A percentile compares a stretch with the other conserved stretches of the same genome.
Conservation (phyloP, 352 stramenopile genomes). For the Pythium aristosporum region DNA sequence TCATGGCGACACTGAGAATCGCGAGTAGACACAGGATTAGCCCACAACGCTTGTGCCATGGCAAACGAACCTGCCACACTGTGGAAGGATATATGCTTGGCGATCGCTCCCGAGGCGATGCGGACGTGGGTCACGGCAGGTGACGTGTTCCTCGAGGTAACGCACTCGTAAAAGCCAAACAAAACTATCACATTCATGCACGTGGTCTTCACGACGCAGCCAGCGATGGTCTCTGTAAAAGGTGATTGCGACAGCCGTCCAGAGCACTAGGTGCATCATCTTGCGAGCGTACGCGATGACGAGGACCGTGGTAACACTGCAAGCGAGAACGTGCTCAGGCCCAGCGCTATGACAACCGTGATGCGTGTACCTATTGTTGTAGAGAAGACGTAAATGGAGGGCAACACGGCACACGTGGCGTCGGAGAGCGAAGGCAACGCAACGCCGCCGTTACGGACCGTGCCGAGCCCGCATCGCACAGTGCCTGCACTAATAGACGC, state of each 20-base stretch:
- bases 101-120: neutral
- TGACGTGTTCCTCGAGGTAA: constrained; percentile 19
- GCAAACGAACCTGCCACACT: constrained; percentile 43
- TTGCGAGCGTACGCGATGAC: constrained; percentile 59
- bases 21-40: constrained; percentile 84
- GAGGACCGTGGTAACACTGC: constrained; percentile 71
- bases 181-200: neutral
- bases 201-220: neutral
- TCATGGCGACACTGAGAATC: constrained; percentile 81
- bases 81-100: neutral
- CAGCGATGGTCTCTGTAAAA: constrained; percentile 29
- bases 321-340: constrained; percentile 39
- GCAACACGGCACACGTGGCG: neutral
- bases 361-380: constrained; percentile 41
- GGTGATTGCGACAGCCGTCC: constrained; percentile 14
- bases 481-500: neutral
- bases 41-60: constrained; percentile 87
- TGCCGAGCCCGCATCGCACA: neutral
- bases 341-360: constrained; percentile 7
- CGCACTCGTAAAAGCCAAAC: neutral
- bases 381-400: constrained; percentile 27
- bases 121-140: neutral
- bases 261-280: constrained; percentile 81
- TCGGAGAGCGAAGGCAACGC: neutral
- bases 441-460: neutral